Evolutionary conservation across 73 alveolate genomes (phyloP), one percentile per base, ranked within the genome.

Genomic region (Paramecium primaurelia): DNA sequence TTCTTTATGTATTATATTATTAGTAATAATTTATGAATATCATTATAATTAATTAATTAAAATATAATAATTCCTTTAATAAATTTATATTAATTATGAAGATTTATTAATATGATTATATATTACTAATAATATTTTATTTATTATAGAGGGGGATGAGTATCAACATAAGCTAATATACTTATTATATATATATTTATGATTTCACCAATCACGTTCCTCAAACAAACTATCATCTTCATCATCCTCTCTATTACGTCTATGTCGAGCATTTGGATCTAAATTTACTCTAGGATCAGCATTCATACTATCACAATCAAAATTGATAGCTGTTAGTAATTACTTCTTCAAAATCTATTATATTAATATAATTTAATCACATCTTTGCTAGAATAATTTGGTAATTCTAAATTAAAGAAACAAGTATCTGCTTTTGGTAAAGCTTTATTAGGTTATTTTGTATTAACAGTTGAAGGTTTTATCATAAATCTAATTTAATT

Each of bases 371-470:
- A 0, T 1, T 73, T 34, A 3, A 12, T 12, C 37, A 73, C 87
- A 77, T 97, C 97, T 89, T 95, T 96, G 26, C 96, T 80, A 30
- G 98, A 87, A 93, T 98, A 98, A 58, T 96, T 96, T 6, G 99
- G 99, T 58, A 98, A 88, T 94, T 97, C 99, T 25, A 98, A 92
- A 92, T 98, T 97, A 92, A 98, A 98, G 98, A 98, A 98, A 92
- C 99, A 98, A 49, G 99, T 98, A 93, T 98, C 99, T 71, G 99
- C 99, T 93, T 94, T 96, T 6, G 99, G 99, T 58, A 98, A 93
- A n/a, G 96, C 95, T 32, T 94, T 93, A 86, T 97, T 98, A 58
- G 98, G 99, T 83, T 97, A 92, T 71, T 92, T 95, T 59, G 92
- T 94, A 75, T 58, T 89, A 18, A 95, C 94, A 86, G 94, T 93